phyloP scores from a whole-genome alignment of 257 asterid genomes.

The Plantago major region DNA sequence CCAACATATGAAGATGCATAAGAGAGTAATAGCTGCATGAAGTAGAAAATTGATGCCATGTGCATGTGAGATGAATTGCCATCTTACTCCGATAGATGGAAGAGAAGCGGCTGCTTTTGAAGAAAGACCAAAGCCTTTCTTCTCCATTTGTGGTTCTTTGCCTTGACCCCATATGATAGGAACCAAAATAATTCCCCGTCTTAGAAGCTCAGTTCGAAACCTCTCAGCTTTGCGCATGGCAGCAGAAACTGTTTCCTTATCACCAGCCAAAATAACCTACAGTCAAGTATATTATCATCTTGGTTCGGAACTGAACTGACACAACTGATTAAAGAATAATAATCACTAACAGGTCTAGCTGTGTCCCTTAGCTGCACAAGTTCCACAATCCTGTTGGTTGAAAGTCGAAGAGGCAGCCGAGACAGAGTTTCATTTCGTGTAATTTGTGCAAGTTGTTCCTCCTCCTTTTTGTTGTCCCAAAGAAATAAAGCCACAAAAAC shows the following conservation, averaged over 20 bases:
- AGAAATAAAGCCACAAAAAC: constrained; percentile 64
- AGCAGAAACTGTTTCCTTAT: constrained; percentile 63
- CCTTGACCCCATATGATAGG: constrained; percentile 87
- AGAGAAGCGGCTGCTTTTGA: constrained; percentile 69
- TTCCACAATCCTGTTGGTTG: constrained; percentile 88
- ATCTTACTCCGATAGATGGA: constrained; percentile 86
- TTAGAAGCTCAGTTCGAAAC: constrained; percentile 77
- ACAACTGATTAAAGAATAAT: not conserved
- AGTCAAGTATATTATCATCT: constrained; percentile 21
- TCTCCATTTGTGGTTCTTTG: constrained; percentile 43
- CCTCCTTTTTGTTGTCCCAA: constrained; percentile 98
- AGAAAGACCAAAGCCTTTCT: constrained; percentile 87
- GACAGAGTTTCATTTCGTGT: constrained; percentile 81
- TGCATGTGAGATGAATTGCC: not conserved
- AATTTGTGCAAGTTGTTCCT: constrained; percentile 86
- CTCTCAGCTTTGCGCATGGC: constrained; percentile 81
- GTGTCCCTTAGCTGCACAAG: constrained; percentile 94
- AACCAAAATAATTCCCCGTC: constrained; percentile 75
- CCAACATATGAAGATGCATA: too few relatives aligned
- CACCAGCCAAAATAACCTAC: constrained; percentile 93
- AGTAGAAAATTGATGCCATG: constrained; percentile 3
- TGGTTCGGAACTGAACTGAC: not conserved
- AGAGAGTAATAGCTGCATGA: not conserved
- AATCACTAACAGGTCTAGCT: constrained; percentile 84
- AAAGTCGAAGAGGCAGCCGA: constrained; percentile 91